Evolutionary conservation across 257 asterid genomes (phyloP).

Genomic region (Nicotiana obtusifolia): DNA sequence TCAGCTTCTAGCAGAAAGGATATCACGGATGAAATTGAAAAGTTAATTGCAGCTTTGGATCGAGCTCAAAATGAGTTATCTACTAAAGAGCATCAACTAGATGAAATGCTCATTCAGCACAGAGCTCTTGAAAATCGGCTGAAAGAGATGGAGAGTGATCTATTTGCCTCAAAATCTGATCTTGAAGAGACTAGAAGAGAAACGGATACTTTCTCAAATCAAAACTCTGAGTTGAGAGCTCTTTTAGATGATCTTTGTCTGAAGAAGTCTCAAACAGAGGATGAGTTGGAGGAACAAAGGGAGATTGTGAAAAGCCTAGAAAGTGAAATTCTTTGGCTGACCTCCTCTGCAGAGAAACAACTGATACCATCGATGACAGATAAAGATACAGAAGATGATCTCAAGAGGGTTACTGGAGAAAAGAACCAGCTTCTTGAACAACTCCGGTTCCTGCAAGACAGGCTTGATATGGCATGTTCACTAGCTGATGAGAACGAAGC

Average conservation of each 20-base stretch:
- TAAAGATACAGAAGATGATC: conserved; percentile 38
- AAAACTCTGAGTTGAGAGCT: conserved; percentile 58
- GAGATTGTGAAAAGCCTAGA: conserved; percentile 55
- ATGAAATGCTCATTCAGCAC: conserved; percentile 43
- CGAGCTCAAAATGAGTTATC: conserved; percentile 55
- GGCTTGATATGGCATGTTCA: conserved; percentile 58
- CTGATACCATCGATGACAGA: conserved; percentile 34
- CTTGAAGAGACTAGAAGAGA: conserved; percentile 44
- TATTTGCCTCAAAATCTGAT: conserved; percentile 42
- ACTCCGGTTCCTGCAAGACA: conserved; percentile 53
- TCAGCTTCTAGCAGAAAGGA: conserved; percentile 69
- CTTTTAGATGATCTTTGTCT: conserved; percentile 53
- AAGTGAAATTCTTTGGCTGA: conserved; percentile 55
- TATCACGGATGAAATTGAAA: conserved; percentile 57
- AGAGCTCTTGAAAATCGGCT: conserved; percentile 44
- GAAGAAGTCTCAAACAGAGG: conserved; percentile 62
- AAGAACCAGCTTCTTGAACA: conserved; percentile 61
- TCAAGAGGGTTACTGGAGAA: conserved; percentile 41
- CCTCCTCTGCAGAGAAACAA: conserved; percentile 46
- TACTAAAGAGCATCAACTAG: conserved; percentile 44
- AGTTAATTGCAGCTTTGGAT: conserved; percentile 41
- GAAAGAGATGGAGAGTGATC: conserved; percentile 50
- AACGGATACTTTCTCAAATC: conserved; percentile 39
- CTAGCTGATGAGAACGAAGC: conserved; percentile 88
- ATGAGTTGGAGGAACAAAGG: conserved; percentile 52